Conservation (phyloP, 495 filamentous ascomycete genomes). For the Zalerion maritima region DNA sequence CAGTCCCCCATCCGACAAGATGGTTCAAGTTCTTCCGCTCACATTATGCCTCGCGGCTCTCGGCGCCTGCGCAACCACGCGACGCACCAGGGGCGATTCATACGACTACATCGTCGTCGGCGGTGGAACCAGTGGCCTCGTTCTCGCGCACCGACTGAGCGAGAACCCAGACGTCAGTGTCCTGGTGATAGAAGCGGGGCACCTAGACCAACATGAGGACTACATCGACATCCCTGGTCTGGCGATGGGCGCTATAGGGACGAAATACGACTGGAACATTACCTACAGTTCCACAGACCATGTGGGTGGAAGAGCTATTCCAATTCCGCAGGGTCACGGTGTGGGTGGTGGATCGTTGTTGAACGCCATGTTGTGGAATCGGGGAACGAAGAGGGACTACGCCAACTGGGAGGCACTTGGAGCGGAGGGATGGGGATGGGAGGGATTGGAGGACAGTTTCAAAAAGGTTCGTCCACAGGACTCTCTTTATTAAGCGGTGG, state of each 20-base stretch:
- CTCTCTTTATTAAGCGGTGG: too few species aligned
- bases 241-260: constrained; percentile 27
- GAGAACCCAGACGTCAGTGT: constrained; percentile 30
- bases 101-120: constrained; percentile 39
- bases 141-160: constrained; percentile 38
- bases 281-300: constrained; percentile 29
- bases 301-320: constrained; percentile 18
- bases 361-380: constrained; percentile 41
- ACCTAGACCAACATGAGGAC: constrained; percentile 21
- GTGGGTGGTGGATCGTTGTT: constrained; percentile 29
- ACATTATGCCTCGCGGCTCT: too few species aligned
- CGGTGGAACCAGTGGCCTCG: constrained; percentile 38
- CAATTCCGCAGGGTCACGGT: constrained; percentile 32
- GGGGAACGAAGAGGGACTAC: constrained; percentile 37
- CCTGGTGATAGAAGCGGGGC: constrained; percentile 40
- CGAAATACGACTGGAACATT: constrained; percentile 38
- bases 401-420: constrained; percentile 44
- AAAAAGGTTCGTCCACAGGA: too few species aligned
- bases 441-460: too few species aligned
- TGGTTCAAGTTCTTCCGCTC: too few species aligned
- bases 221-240: constrained; percentile 26
- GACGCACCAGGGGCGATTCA: constrained; percentile 8
- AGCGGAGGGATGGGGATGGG: constrained; percentile 43
- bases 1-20: too few species aligned
- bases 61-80: too few species aligned